Evolutionary conservation across 75 land plant species (phyloP).

Genomic region (Larix kaempferi): DNA sequence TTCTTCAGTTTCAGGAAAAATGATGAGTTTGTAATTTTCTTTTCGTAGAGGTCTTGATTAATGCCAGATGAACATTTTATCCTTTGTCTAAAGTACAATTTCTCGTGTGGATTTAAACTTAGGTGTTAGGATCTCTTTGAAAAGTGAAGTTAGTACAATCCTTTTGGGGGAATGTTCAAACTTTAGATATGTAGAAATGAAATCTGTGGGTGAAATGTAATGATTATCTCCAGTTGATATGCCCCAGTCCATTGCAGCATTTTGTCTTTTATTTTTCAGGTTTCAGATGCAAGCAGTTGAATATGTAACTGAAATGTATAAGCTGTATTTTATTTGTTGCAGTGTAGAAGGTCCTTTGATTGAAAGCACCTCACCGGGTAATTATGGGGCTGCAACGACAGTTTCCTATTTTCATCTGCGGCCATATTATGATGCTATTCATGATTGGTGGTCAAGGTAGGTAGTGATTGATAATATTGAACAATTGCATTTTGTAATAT

Average conservation of each 20-base stretch:
- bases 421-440: conserved; percentile 34
- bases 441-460: conserved; percentile 23
- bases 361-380: background rate
- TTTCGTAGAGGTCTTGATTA: background rate
- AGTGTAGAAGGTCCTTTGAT: conserved; percentile 48
- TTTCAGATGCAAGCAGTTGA: background rate
- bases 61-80: background rate
- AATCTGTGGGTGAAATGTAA: background rate
- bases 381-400: conserved; percentile 20
- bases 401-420: conserved; percentile 41
- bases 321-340: conserved; percentile 6
- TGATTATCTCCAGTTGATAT: background rate
- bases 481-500: too few relatives aligned
- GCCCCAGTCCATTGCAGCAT: background rate
- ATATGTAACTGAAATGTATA: background rate
- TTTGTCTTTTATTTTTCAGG: background rate
- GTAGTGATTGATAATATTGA: too few relatives aligned
- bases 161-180: background rate
- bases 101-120: background rate
- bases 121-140: background rate
- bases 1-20: background rate
- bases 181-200: background rate
- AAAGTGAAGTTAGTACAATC: background rate
- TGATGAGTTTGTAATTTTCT: background rate
- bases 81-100: background rate